These are phyloP conservation scores for Phytophthora ohioensis DNA, from an alignment of 352 stramenopile genomes.

Conservation along the genomic window DNA sequence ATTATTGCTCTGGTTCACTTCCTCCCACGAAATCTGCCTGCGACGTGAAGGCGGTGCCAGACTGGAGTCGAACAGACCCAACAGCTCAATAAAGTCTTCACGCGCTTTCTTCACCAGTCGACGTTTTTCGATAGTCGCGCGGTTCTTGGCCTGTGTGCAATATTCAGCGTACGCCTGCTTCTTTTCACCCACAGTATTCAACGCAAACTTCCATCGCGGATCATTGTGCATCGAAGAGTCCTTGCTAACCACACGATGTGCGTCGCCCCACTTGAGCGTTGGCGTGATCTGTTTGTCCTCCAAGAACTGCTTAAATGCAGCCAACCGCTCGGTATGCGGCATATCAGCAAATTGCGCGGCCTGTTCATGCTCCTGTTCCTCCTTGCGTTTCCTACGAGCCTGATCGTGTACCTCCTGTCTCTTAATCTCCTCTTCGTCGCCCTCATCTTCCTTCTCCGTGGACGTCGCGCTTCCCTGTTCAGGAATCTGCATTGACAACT, in stretches of 20 bases:
- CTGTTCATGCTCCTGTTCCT: constrained; percentile 53
- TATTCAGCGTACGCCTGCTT: constrained; percentile 89
- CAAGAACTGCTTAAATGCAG: constrained; percentile 77
- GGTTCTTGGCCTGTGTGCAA: constrained; percentile 76
- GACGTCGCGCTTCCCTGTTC: constrained; percentile 12
- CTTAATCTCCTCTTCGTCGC: constrained; percentile 43
- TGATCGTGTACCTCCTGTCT: constrained; percentile 34
- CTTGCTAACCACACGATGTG: constrained; percentile 66
- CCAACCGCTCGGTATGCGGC: constrained; percentile 59
- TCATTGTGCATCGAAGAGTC: constrained; percentile 61
- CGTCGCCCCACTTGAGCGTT: constrained; percentile 81
- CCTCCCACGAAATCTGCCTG: constrained; percentile 48
- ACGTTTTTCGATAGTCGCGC: constrained; percentile 71
- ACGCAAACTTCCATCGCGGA: constrained; percentile 71
- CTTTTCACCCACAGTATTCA: constrained; percentile 78
- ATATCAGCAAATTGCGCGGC: constrained; percentile 57
- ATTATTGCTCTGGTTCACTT: constrained; percentile 52
- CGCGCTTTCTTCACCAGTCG: constrained; percentile 75
- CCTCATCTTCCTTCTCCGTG: constrained; percentile 39
- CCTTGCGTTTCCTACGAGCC: constrained; percentile 47
- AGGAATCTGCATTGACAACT: constrained; percentile 9
- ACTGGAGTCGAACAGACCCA: constrained; percentile 57
- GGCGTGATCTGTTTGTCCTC: constrained; percentile 73
- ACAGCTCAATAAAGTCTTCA: constrained; percentile 81
- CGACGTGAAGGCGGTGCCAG: constrained; percentile 39